A percentile compares a stretch with the other conserved stretches of the same genome.
These are phyloP conservation scores for Skeletonema costatum DNA, from an alignment of 108 stramenopile species.

Conservation along the genomic window DNA sequence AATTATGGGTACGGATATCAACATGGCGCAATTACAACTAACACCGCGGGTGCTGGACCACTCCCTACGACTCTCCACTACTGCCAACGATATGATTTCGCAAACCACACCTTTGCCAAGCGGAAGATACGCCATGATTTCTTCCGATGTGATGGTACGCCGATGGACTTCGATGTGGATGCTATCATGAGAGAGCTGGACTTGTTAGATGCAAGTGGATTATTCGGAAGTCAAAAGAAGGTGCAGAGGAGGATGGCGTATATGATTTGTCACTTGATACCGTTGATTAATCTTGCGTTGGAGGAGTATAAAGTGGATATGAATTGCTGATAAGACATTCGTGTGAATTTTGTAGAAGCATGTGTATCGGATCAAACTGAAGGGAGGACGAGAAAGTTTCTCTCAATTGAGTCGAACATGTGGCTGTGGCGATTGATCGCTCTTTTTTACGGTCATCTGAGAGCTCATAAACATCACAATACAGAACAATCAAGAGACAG, in stretches of 20 bases:
- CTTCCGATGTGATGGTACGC: conserved; percentile 70
- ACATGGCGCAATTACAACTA: background rate
- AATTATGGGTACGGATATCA: conserved; percentile 31
- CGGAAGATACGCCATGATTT: conserved; percentile 71
- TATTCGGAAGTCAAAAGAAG: conserved; percentile 9
- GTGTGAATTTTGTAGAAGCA: background rate
- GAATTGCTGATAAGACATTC: background rate
- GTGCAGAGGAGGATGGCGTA: conserved; percentile 39
- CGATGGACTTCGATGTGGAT: conserved; percentile 57
- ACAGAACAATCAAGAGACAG: too few relatives aligned
- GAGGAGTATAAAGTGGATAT: conserved; percentile 42
- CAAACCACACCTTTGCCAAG: conserved; percentile 77
- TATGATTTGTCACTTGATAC: conserved; percentile 57
- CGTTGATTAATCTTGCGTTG: conserved; percentile 55
- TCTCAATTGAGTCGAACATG: background rate
- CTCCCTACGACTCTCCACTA: conserved; percentile 58
- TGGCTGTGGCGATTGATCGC: background rate
- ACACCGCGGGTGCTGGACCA: background rate
- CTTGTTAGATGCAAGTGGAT: conserved; percentile 21
- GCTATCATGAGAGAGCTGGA: conserved; percentile 53
- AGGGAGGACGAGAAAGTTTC: background rate
- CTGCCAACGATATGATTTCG: conserved; percentile 55
- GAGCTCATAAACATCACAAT: background rate
- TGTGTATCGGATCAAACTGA: background rate
- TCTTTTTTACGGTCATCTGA: background rate